These are phyloP conservation scores for Erythrophleum fordii DNA, from an alignment of 306 rosid species.

Conservation along the genomic window DNA sequence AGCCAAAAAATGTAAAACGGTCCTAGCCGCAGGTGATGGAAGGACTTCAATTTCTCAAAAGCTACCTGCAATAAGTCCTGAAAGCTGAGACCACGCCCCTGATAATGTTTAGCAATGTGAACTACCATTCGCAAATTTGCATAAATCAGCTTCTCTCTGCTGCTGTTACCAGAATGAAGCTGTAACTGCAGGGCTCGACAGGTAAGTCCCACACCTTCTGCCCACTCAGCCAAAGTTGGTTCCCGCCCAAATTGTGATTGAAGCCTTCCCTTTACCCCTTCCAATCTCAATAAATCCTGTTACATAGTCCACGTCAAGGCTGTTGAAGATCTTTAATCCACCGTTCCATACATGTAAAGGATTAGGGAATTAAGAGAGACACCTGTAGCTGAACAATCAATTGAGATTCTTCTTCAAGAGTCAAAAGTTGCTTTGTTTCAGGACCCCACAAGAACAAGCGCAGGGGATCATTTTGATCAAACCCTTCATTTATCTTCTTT, in stretches of 20 bases:
- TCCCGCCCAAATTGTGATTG: conserved; percentile 83
- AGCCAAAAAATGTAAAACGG: conserved; percentile 16
- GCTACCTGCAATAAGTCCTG: conserved; percentile 93
- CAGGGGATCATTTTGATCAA: conserved; percentile 70
- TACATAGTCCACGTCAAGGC: conserved; percentile 46
- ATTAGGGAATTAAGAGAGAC: conserved; percentile 26
- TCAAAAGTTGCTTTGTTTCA: conserved; percentile 82
- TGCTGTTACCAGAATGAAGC: conserved; percentile 57
- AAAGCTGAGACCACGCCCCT: conserved; percentile 82
- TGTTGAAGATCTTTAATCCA: conserved; percentile 32
- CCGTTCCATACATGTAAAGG: conserved; percentile 27
- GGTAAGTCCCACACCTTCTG: conserved; percentile 76
- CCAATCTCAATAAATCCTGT: conserved; percentile 74
- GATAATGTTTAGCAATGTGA: conserved; percentile 88
- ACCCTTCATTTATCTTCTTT: conserved; percentile 60
- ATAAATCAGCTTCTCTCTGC: conserved; percentile 70
- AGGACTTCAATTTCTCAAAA: conserved; percentile 15
- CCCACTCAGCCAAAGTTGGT: conserved; percentile 94
- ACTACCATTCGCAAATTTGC: conserved; percentile 91
- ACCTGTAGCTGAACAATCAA: conserved; percentile 80
- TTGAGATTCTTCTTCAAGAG: conserved; percentile 72
- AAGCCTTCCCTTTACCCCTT: conserved; percentile 69
- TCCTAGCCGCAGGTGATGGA: conserved; percentile 19
- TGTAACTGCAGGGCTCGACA: conserved; percentile 57
- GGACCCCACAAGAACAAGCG: conserved; percentile 79